These are phyloP conservation scores for Starmerella apicola DNA, from an alignment of 805 yeast genomes.

Conservation along the genomic window DNA sequence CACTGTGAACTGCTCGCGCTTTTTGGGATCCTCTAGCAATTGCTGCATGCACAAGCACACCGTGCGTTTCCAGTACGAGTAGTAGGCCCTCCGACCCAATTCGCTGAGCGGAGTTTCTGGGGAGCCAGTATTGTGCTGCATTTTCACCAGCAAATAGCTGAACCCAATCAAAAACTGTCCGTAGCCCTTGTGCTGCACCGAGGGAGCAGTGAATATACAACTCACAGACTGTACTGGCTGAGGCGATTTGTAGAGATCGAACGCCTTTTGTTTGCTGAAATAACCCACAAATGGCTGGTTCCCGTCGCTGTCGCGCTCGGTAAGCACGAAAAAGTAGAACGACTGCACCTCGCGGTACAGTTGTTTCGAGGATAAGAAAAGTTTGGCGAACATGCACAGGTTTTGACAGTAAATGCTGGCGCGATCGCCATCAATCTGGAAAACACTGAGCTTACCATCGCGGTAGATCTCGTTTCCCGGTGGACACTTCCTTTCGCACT, in stretches of 20 bases:
- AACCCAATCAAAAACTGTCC: slow-evolving; percentile 83
- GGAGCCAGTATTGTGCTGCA: slow-evolving; percentile 72
- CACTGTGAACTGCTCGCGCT: slow-evolving; percentile 30
- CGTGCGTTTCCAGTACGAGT: slow-evolving; percentile 72
- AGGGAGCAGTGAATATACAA: slow-evolving; percentile 83
- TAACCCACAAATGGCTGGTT: slow-evolving; percentile 68
- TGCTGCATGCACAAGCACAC: slow-evolving; percentile 41
- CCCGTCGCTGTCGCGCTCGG: slow-evolving; percentile 44
- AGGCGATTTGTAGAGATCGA: slow-evolving; percentile 5
- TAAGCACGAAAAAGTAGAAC: slow-evolving; percentile 73
- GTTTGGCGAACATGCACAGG: slow-evolving; percentile 75
- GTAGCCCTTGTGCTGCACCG: slow-evolving; percentile 75
- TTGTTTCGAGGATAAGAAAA: slow-evolving; percentile 82
- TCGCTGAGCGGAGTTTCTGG: slow-evolving; percentile 93
- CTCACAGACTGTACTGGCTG: slow-evolving; percentile 58
- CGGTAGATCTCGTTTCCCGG: slow-evolving; percentile 90
- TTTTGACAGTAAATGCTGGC: slow-evolving; percentile 77
- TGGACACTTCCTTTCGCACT: slow-evolving; percentile 62
- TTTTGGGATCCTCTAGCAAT: slow-evolving; percentile 8
- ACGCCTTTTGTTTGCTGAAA: slow-evolving; percentile 68
- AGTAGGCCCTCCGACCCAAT: slow-evolving; percentile 70
- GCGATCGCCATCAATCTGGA: slow-evolving; percentile 88
- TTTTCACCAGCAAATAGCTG: slow-evolving; percentile 64
- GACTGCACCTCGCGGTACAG: slow-evolving; percentile 93
- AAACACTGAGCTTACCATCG: slow-evolving; percentile 48